Conservation (phyloP, 1,139 yeast species). For the Geotrichum histeridarum region DNA sequence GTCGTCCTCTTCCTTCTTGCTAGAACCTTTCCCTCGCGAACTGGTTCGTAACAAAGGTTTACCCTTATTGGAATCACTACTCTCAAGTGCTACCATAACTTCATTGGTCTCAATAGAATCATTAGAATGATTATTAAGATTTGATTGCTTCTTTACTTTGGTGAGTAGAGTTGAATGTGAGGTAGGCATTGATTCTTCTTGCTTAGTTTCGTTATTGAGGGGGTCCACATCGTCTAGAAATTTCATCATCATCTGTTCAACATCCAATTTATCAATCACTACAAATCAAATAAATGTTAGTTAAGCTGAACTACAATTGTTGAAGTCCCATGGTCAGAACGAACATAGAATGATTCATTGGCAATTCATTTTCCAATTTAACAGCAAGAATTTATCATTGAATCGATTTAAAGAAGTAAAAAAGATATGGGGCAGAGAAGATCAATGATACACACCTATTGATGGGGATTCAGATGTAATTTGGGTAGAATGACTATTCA, state of each 20-base stretch:
- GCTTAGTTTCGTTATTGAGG: not conserved
- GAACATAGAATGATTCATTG: no score
- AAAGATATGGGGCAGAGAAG: not conserved
- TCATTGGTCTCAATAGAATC: not conserved
- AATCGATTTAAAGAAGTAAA: not conserved
- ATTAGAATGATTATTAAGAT: not conserved
- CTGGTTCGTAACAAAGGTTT: not conserved
- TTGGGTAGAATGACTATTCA: not conserved
- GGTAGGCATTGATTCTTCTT: no score
- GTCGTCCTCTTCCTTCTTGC: not conserved
- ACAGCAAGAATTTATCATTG: conserved; percentile 1
- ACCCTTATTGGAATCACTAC: not conserved
- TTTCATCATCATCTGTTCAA: not conserved
- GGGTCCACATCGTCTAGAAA: not conserved
- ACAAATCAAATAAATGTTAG: not conserved
- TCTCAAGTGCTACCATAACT: not conserved
- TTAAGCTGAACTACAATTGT: not conserved
- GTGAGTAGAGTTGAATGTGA: not conserved
- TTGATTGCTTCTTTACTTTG: not conserved
- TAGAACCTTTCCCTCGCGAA: not conserved
- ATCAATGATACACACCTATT: conserved; percentile 9
- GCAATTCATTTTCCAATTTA: not conserved
- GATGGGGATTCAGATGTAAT: not conserved
- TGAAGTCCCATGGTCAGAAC: no score
- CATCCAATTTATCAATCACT: conserved; percentile 4